Evolutionary conservation across 768 basidiomycete genomes (phyloP), one percentile per base, ranked within the genome.

Genomic region (Russula dissimulans): DNA sequence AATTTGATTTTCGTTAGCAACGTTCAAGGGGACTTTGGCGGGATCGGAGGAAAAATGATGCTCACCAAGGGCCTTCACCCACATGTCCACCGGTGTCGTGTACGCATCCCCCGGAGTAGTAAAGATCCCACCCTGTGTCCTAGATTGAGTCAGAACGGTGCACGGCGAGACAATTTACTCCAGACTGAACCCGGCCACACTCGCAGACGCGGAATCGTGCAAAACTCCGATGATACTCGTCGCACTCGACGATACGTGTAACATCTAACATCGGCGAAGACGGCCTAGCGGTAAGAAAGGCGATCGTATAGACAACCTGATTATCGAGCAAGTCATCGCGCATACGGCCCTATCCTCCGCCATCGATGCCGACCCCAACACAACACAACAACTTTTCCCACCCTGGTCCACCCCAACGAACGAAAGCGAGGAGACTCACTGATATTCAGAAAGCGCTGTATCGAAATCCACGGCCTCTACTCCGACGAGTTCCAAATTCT

Each of bases 41-140:
- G 68, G 62, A 59, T 65, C 54, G 66, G 48, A 51, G 62, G 60
- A 58, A 54, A 66, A 67, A 69, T 63, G 46, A 61, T 57, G 75
- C 85, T 72, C 71, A 90, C 91, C 91, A 52, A 93, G 80, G 15
- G 79, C 87, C 70, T 89, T 90, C 56, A 91, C 83, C 90, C 90
- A 92, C 87, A 92, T 90, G 68, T 93, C 90, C 48, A 93, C 80
- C 1, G 91, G 90, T 7, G 90, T 91, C 42, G 88, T 91, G 69
- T 87, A 91, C 26, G 88, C 89, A 71, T 92, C 89, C 34, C 88
- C 89, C 4, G 87, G 86, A 0, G 87, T 89, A 46, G 87, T 91
- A 72, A 91, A 91, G 60, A 92, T 87, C 5, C 91, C 91, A 49
- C 88, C 88, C 61, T 88, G 86, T 1, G 89, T 93, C 70, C 91